These are phyloP conservation scores for Crassisporium funariophilum DNA, from an alignment of 768 basidiomycete genomes.

Conservation along the genomic window DNA sequence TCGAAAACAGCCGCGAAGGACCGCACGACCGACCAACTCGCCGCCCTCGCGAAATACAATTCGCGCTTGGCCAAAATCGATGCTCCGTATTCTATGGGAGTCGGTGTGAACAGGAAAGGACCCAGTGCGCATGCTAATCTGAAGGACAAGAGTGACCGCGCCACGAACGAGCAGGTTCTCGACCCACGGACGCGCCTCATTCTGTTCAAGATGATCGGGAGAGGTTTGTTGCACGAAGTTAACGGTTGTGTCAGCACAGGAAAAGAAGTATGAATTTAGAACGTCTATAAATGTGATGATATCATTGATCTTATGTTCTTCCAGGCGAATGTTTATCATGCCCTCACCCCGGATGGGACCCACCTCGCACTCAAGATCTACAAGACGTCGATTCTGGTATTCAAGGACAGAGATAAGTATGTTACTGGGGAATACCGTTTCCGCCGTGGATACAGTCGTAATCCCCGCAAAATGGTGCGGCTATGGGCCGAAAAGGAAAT, in stretches of 20 bases:
- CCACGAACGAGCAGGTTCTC: conserved; percentile 95
- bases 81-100: conserved; percentile 64
- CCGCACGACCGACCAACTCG: conserved; percentile 71
- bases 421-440: conserved; percentile 97
- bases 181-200: conserved; percentile 95
- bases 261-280: conserved; percentile 77
- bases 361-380: conserved; percentile 97
- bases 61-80: conserved; percentile 77
- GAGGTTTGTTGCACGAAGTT: conserved; percentile 85
- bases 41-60: conserved; percentile 74
- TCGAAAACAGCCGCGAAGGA: conserved; percentile 41
- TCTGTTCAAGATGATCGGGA: conserved; percentile 93
- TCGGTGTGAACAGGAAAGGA: conserved; percentile 90
- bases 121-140: conserved; percentile 83
- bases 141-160: conserved; percentile 96
- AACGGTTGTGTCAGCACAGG: conserved; percentile 98
- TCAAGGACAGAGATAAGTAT: conserved; percentile 97
- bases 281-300: conserved; percentile 3
- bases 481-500: conserved; percentile 99
- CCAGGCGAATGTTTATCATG: conserved; percentile 97
- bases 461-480: conserved; percentile 98
- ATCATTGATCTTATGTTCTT: conserved; percentile 5
- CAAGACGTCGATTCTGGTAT: conserved; percentile 96
- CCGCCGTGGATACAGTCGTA: conserved; percentile 85
- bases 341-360: conserved; percentile 49